These are phyloP conservation scores for Suhomyces sp. DNA, from an alignment of 805 yeast genomes.

Conservation along the genomic window DNA sequence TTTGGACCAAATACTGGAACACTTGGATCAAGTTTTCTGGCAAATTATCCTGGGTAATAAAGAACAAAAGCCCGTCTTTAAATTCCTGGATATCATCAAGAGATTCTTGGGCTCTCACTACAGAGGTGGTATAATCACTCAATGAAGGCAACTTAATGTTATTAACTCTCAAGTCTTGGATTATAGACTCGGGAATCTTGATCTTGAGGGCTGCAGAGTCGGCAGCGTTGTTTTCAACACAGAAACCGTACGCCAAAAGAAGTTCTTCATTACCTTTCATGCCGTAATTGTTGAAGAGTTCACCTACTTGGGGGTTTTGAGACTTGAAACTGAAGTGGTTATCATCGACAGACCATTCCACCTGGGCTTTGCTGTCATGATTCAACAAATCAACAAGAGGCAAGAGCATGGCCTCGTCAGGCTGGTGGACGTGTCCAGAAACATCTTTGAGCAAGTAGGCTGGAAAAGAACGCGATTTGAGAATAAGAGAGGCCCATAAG, in stretches of 20 bases:
- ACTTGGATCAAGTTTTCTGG: slow-evolving; percentile 48
- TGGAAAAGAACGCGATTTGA: slow-evolving; percentile 82
- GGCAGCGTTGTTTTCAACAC: slow-evolving; percentile 51
- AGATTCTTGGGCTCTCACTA: slow-evolving; percentile 7
- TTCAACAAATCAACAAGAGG: slow-evolving; percentile 81
- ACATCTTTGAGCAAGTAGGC: slow-evolving; percentile 48
- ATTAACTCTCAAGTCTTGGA: slow-evolving; percentile 28
- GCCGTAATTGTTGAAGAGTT: slow-evolving; percentile 81
- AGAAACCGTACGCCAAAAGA: slow-evolving; percentile 79
- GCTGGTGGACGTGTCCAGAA: slow-evolving; percentile 23
- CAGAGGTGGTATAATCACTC: slow-evolving; percentile 40
- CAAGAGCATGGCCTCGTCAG: slow-evolving; percentile 61
- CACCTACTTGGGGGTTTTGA: slow-evolving; percentile 24
- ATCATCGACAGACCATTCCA: slow-evolving; percentile 54
- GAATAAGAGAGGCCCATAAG: slow-evolving; percentile 70
- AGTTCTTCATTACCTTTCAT: slow-evolving; percentile 84
- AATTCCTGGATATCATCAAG: slow-evolving; percentile 3
- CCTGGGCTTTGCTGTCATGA: slow-evolving; percentile 60
- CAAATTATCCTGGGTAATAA: slow-evolving; percentile 31
- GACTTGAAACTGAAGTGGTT: slow-evolving; percentile 43
- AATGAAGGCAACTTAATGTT: slow-evolving; percentile 40
- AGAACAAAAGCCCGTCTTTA: slow-evolving; percentile 39
- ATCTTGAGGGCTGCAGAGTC: slow-evolving; percentile 62
- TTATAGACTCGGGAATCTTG: slow-evolving; percentile 41
- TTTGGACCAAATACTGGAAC: slow-evolving; percentile 53